Percentiles rank a stretch among this genome's conserved stretches.
Evolutionary conservation across 1,139 yeast genomes (phyloP).

Genomic region (Debaryomyces sp.): DNA sequence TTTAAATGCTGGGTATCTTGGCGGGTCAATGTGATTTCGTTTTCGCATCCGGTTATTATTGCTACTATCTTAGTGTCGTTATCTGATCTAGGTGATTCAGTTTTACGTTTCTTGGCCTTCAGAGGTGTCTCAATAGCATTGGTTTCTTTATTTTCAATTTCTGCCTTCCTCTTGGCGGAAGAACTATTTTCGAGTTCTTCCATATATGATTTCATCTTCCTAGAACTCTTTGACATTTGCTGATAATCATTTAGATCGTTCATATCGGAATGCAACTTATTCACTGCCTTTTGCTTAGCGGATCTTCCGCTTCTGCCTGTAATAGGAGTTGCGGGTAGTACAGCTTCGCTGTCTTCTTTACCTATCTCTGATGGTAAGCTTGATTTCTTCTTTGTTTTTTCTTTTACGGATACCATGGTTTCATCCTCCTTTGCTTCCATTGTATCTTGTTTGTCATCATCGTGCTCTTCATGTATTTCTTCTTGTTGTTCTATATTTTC

Average conservation of each 20-base stretch:
- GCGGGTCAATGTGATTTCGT: conserved; percentile 40
- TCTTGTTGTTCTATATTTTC: conserved; percentile 10
- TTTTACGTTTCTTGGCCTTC: conserved; percentile 9
- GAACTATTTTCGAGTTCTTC: conserved; percentile 28
- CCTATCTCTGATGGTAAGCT: background rate
- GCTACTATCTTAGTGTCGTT: conserved; percentile 34
- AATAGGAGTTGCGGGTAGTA: background rate
- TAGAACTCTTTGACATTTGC: conserved; percentile 41
- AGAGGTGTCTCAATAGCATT: conserved; percentile 10
- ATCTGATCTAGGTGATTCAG: conserved; percentile 8
- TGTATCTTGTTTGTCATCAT: background rate
- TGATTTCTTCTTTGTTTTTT: background rate
- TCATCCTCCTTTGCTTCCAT: background rate
- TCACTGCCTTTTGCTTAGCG: conserved; percentile 69
- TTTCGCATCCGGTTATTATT: conserved; percentile 67
- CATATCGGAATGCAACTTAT: conserved; percentile 69
- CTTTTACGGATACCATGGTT: background rate
- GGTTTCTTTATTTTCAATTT: conserved; percentile 10
- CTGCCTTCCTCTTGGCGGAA: conserved; percentile 14
- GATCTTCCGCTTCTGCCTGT: conserved; percentile 33
- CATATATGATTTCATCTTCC: conserved; percentile 44
- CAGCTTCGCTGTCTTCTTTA: background rate
- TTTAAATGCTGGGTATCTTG: conserved; percentile 30
- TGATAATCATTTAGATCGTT: conserved; percentile 65
- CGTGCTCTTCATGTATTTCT: background rate